Evolutionary conservation across 2,329 filamentous ascomycete species (phyloP), one percentile per base, ranked within the genome.

Genomic region (Penicillium sp.): DNA sequence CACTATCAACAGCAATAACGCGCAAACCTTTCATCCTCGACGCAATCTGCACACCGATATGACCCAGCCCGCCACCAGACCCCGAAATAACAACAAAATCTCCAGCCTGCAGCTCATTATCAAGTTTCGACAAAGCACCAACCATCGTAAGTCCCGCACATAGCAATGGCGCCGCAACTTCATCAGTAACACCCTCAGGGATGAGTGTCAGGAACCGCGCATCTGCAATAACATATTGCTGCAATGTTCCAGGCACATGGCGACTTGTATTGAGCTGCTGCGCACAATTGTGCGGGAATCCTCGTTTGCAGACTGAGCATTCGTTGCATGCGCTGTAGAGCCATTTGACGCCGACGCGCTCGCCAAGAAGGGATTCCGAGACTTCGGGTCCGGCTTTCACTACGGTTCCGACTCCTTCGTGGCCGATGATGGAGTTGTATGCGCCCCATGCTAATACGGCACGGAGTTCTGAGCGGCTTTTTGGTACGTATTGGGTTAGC

Each of bases 1-100:
- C 63, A 13, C 38, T 59, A 43, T 67, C 65, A 19, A 67, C 53
- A 7, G 63, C 85, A 61, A 87, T 84, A 37, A 86, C 82, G 31
- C 85, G 78, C 63, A 84, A 75, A 15, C 80, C 82, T 75, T 86
- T 84, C 12, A 80, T 84, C 12, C 75, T 69, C 4, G 77, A 67
- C 2, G 81, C 82, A 59, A 86, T 81, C 47, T 81, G 79, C 19
- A 81, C 72, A 0, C 79, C 82, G 10, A 86, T 65, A 69, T 85
- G 83, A 1, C 83, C 83, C 4, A 84, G 68, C 3, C 82, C 82
- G 10, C 82, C 81, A 3, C 80, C 82, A 0, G 76, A 75, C 3
- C 81, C 81, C 0, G 83, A 74, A 38, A 82, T 76, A 1, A 75
- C 79, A 15, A 82, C 48, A 70, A 73, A 77, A 9, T 70, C 68